These are phyloP conservation scores for Trypanosomatidae sp. DNA, from an alignment of 208 protist genomes.

Conservation along the genomic window DNA sequence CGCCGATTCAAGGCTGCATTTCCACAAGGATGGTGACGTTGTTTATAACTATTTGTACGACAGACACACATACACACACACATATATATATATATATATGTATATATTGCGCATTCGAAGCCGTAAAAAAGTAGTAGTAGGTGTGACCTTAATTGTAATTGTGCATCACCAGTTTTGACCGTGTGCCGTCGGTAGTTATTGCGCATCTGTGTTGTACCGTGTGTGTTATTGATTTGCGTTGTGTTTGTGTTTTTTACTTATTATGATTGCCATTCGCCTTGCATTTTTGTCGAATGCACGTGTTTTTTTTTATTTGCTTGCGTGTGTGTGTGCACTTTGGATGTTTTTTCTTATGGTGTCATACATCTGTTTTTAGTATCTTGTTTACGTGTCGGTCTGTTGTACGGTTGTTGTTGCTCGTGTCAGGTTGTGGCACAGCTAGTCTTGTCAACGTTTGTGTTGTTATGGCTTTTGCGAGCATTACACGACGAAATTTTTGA, in stretches of 20 bases:
- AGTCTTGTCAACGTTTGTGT: neutral
- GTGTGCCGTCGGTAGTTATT: neutral
- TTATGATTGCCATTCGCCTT: too few relatives aligned
- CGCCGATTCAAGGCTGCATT: slow-evolving; percentile 82
- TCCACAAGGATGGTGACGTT: slow-evolving; percentile 64
- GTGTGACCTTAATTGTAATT: neutral
- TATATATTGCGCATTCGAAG: neutral
- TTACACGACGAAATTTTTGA: too few relatives aligned
- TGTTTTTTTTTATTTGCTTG: too few relatives aligned
- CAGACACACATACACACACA: too few relatives aligned
- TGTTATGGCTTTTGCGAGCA: neutral
- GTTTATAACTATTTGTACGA: neutral
- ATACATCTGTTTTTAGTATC: neutral
- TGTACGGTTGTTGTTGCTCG: neutral
- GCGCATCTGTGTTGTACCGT: neutral
- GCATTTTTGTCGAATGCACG: too few relatives aligned
- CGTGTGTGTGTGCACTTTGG: too few relatives aligned
- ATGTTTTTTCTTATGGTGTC: neutral
- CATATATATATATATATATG: neutral
- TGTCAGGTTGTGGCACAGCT: neutral
- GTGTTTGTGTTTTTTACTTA: too few relatives aligned
- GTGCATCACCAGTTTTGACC: neutral
- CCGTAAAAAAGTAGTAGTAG: neutral
- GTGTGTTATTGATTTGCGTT: neutral
- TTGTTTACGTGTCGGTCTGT: neutral